These are phyloP conservation scores for Juncus effusus DNA, from an alignment of 176 grass and related monocot genomes.

Conservation along the genomic window DNA sequence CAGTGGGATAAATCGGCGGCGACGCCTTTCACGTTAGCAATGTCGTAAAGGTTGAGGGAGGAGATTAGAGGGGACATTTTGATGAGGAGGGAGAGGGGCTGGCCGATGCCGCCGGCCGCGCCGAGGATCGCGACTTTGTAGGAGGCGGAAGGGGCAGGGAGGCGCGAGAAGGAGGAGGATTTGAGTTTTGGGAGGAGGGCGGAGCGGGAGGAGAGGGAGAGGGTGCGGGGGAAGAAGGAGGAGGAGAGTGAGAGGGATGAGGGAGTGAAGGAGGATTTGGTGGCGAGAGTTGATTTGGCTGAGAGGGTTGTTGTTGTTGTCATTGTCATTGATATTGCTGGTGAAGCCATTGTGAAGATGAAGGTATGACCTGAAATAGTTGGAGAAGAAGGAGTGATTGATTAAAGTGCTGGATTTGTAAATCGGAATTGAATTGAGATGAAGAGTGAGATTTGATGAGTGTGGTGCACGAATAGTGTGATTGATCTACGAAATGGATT, in stretches of 20 bases:
- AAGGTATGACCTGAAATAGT: conserved; percentile 8
- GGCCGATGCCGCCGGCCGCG: conserved; percentile 78
- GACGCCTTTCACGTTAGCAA: conserved; percentile 88
- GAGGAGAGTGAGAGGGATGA: conserved; percentile 4
- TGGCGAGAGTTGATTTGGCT: not conserved
- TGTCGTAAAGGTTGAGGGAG: conserved; percentile 65
- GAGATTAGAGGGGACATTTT: conserved; percentile 90
- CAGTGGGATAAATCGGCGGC: conserved; percentile 83
- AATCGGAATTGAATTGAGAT: no score
- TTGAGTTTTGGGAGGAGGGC: conserved; percentile 51
- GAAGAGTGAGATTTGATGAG: no score
- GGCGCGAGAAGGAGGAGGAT: conserved; percentile 22
- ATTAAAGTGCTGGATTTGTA: not conserved
- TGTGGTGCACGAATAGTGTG: no score
- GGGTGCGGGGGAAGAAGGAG: conserved; percentile 12
- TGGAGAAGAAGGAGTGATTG: not conserved
- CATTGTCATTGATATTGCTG: not conserved
- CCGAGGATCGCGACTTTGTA: conserved; percentile 81
- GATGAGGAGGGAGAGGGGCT: conserved; percentile 58
- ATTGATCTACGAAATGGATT: no score
- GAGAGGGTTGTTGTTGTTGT: conserved; percentile 22
- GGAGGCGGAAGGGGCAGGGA: conserved; percentile 43
- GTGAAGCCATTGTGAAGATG: not conserved
- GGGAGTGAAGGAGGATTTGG: conserved; percentile 6
- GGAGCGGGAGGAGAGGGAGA: conserved; percentile 11